Percentiles rank a stretch among this genome's conserved stretches.
phyloP scores from a whole-genome alignment of 768 basidiomycete genomes.

The Rhizopogon roseolus region DNA sequence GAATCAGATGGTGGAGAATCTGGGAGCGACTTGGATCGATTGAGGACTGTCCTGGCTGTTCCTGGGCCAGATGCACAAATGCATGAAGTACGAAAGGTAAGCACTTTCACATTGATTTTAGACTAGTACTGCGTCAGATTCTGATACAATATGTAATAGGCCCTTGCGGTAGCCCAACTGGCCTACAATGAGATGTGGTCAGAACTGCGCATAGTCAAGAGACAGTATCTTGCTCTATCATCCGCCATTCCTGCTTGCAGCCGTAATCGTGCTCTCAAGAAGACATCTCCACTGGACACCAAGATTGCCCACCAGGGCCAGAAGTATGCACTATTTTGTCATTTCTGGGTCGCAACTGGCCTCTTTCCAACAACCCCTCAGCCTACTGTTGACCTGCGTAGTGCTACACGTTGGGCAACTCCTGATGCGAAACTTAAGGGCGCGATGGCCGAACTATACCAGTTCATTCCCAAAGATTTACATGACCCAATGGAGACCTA shows the following conservation, averaged over 20 bases:
- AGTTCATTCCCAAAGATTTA: not conserved
- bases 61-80: not conserved
- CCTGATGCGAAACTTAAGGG: not conserved
- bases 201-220: not conserved
- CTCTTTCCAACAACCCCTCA: not conserved
- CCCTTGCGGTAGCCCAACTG: not conserved
- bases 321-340: not conserved
- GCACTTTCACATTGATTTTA: too few relatives aligned
- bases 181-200: not conserved
- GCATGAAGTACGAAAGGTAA: slow-evolving; percentile 1
- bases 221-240: not conserved
- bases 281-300: not conserved
- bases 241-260: not conserved
- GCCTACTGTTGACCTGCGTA: not conserved
- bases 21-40: not conserved
- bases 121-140: too few relatives aligned
- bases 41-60: not conserved
- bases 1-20: not conserved
- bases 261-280: not conserved
- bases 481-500: not conserved
- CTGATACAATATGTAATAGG: too few relatives aligned
- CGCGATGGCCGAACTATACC: not conserved
- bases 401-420: not conserved
- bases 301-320: not conserved
- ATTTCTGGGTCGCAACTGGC: not conserved